A percentile compares a stretch with the other conserved stretches of the same genome.
phyloP scores from a whole-genome alignment of 306 rosid species.

The Prunus persica region Prunus_persica_NCBIv2 NC_034015.1:19849501-19850000 shows the following conservation, averaged over 20 bases:
- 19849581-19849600: constrained; percentile 9
- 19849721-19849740: neutral
- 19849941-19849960: no score
- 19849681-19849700: no score
- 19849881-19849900: no score
- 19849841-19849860: neutral
- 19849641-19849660: neutral
- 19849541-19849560: neutral
- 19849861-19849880: neutral
- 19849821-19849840: neutral
- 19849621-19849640: constrained; percentile 12
- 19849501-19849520: neutral
- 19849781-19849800: neutral
- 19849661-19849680: neutral
- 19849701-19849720: neutral
- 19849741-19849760: neutral
- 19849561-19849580: constrained; percentile 16
- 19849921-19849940: no score
- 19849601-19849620: neutral
- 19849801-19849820: neutral
- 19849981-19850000: neutral
- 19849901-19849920: neutral
- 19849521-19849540: neutral
- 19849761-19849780: neutral
- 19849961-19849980: neutral